Evolutionary conservation across 352 stramenopile genomes (phyloP).

Genomic region (Halophytophthora polymorphica): DNA sequence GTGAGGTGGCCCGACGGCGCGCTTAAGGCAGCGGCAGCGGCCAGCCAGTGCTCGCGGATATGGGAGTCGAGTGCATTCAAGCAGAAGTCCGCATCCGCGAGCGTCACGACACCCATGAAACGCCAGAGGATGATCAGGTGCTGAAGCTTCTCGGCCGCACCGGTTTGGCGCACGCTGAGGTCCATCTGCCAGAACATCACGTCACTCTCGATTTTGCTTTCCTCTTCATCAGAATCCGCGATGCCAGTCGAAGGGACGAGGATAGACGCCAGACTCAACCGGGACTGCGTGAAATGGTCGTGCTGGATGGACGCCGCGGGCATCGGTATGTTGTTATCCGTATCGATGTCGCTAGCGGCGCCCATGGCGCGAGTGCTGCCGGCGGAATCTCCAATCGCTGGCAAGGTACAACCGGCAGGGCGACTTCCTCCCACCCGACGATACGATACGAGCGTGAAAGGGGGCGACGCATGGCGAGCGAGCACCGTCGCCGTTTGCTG

Average conservation of each 20-base stretch:
- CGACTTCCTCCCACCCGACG: slow-evolving; percentile 3
- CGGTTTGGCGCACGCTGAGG: not conserved
- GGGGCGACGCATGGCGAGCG: slow-evolving; percentile 9
- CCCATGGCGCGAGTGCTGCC: too few species aligned
- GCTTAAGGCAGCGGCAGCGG: not conserved
- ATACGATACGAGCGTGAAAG: slow-evolving; percentile 15
- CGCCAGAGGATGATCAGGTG: slow-evolving; percentile 3
- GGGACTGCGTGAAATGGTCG: slow-evolving; percentile 1
- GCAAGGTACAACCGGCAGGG: slow-evolving; percentile 1
- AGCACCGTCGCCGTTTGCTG: slow-evolving; percentile 6
- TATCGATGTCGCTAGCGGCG: not conserved
- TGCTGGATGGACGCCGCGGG: slow-evolving; percentile 4
- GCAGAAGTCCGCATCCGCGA: not conserved
- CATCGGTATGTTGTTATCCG: not conserved
- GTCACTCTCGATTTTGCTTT: not conserved
- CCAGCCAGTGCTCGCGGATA: slow-evolving; percentile 1
- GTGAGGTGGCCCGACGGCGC: not conserved
- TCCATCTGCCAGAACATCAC: slow-evolving; percentile 2
- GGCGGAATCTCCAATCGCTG: not conserved
- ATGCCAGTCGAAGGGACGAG: not conserved
- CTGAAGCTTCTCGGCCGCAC: not conserved
- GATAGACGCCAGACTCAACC: not conserved
- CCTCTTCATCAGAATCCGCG: too few species aligned
- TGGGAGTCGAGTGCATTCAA: not conserved
- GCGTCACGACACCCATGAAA: not conserved